Conservation (phyloP, 2,329 filamentous ascomycete species). For the Colletotrichum noveboracense region DNA sequence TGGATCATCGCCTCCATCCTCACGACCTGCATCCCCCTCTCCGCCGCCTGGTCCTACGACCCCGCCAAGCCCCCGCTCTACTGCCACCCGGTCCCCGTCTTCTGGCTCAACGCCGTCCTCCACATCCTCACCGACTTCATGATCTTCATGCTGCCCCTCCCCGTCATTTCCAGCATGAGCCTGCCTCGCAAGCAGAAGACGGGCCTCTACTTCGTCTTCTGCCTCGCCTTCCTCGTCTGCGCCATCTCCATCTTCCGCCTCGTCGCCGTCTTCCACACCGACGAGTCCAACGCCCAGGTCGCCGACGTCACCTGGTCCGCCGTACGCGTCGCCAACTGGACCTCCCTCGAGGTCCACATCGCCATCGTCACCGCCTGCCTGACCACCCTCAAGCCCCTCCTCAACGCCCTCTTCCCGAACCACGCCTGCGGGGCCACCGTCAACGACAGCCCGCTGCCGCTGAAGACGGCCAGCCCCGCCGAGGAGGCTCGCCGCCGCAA, state of each 20-base stretch:
- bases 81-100: slow-evolving; percentile 24
- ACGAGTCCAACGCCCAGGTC: slow-evolving; percentile 1
- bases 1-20: slow-evolving; percentile 26
- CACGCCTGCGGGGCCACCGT: not conserved
- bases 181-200: slow-evolving; percentile 47
- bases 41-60: slow-evolving; percentile 20
- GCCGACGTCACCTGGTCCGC: slow-evolving; percentile 32
- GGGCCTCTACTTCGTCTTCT: slow-evolving; percentile 40
- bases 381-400: slow-evolving; percentile 41
- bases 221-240: slow-evolving; percentile 46
- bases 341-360: slow-evolving; percentile 38
- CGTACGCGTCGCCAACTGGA: slow-evolving; percentile 37
- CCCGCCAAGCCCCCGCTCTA: not conserved
- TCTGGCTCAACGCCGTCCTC: slow-evolving; percentile 28
- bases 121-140: slow-evolving; percentile 29
- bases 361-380: slow-evolving; percentile 40
- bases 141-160: slow-evolving; percentile 39
- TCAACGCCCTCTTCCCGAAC: slow-evolving; percentile 38
- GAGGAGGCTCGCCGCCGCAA: not conserved
- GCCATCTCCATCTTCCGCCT: slow-evolving; percentile 37
- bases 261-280: slow-evolving; percentile 28
- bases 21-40: slow-evolving; percentile 26
- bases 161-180: slow-evolving; percentile 48
- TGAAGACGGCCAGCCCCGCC: not conserved
- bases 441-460: not conserved